A percentile compares a stretch with the other conserved stretches of the same genome.
Evolutionary conservation across 2,329 filamentous ascomycete genomes (phyloP).

Genomic region (Aspergillus versicolor): DNA sequence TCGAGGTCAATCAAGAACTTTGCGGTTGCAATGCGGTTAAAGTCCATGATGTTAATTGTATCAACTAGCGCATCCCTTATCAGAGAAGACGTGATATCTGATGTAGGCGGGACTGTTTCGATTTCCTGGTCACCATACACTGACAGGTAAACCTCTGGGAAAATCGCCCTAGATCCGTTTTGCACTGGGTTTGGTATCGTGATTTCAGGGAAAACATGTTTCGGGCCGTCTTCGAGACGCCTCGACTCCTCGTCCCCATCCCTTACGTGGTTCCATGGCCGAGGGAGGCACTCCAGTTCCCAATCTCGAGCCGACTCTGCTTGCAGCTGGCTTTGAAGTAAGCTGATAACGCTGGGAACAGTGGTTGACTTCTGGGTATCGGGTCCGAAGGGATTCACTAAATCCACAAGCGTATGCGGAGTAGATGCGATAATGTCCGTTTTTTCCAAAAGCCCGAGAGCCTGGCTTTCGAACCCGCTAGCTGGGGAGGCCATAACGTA

Average conservation of each 20-base stretch:
- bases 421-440: slow-evolving; percentile 93
- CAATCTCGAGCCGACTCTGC: slow-evolving; percentile 72
- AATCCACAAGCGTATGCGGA: slow-evolving; percentile 75
- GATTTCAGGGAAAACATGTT: slow-evolving; percentile 76
- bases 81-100: slow-evolving; percentile 75
- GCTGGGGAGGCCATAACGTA: slow-evolving; percentile 79
- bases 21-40: slow-evolving; percentile 83
- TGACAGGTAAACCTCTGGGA: slow-evolving; percentile 91
- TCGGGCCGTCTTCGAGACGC: slow-evolving; percentile 59
- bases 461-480: slow-evolving; percentile 68
- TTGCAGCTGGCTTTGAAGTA: slow-evolving; percentile 85
- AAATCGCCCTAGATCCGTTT: slow-evolving; percentile 72
- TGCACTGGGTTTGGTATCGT: slow-evolving; percentile 72
- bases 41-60: slow-evolving; percentile 91
- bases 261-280: slow-evolving; percentile 49
- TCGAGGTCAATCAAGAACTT: slow-evolving; percentile 92
- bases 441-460: slow-evolving; percentile 79
- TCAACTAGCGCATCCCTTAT: slow-evolving; percentile 84
- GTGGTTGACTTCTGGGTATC: slow-evolving; percentile 61
- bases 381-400: slow-evolving; percentile 79
- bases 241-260: slow-evolving; percentile 51
- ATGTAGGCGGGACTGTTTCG: slow-evolving; percentile 78
- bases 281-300: slow-evolving; percentile 66
- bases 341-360: slow-evolving; percentile 70
- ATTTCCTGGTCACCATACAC: slow-evolving; percentile 86